Conservation (phyloP, 345 rosid species). For the Brassica nigra region DNA sequence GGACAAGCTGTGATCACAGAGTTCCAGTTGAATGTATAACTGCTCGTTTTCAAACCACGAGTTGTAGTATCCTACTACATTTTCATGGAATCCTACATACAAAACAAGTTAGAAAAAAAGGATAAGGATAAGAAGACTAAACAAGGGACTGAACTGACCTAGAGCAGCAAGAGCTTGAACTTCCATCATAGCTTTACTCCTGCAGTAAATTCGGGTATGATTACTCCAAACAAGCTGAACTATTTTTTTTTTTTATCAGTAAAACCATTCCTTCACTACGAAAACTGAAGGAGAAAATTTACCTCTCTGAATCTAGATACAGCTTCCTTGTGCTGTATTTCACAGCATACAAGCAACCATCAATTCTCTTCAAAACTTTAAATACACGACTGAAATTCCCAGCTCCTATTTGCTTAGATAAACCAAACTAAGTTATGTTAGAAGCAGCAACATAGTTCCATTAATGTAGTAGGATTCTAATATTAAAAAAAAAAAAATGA, state of each 20-base stretch:
- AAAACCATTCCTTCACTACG: neutral
- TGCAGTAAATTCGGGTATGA: slow-evolving; percentile 36
- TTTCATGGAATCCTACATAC: slow-evolving; percentile 72
- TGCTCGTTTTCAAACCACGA: slow-evolving; percentile 97
- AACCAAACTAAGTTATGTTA: slow-evolving; percentile 22
- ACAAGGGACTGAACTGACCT: slow-evolving; percentile 40
- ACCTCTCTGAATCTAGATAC: slow-evolving; percentile 83
- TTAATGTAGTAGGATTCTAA: neutral
- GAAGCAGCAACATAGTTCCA: neutral
- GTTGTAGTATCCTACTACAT: slow-evolving; percentile 76
- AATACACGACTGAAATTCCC: slow-evolving; percentile 47
- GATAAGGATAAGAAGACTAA: neutral
- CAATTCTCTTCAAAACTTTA: slow-evolving; percentile 90
- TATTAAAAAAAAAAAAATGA: neutral
- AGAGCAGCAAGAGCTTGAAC: slow-evolving; percentile 96
- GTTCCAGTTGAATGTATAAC: slow-evolving; percentile 94
- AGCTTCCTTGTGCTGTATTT: slow-evolving; percentile 72
- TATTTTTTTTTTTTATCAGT: neutral
- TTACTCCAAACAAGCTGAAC: neutral
- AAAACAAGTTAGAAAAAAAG: neutral
- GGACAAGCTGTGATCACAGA: slow-evolving; percentile 86
- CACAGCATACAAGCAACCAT: slow-evolving; percentile 95
- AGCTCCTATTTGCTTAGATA: slow-evolving; percentile 79
- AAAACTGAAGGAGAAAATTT: neutral
- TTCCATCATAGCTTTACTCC: slow-evolving; percentile 98